phyloP scores from a whole-genome alignment of 495 filamentous ascomycete genomes.

The Collariella sp. region DNA sequence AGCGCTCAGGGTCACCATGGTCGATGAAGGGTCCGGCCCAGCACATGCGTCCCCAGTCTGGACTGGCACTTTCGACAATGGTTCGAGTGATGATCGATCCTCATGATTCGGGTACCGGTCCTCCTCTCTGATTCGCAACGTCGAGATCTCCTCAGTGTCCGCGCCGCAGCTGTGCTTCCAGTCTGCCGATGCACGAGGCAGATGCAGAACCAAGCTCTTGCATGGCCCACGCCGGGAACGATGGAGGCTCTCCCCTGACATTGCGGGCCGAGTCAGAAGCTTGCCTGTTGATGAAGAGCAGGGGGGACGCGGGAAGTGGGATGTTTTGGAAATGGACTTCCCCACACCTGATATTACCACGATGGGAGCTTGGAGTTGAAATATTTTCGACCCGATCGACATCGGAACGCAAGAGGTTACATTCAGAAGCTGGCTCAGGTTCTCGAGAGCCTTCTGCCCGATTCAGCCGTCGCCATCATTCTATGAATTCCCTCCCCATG shows the following conservation, averaged over 20 bases:
- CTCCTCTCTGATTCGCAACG: too few species aligned
- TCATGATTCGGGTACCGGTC: too few species aligned
- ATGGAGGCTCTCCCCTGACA: neutral
- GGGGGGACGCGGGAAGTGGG: conserved; percentile 3
- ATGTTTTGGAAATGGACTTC: conserved; percentile 4
- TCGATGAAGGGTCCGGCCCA: neutral
- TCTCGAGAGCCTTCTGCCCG: too few species aligned
- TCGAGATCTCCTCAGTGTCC: too few species aligned
- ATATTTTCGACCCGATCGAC: too few species aligned
- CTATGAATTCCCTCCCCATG: neutral
- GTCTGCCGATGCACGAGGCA: neutral
- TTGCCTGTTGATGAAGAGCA: neutral
- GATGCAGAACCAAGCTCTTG: neutral
- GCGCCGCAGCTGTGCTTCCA: neutral
- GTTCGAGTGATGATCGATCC: too few species aligned
- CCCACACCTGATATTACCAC: conserved; percentile 6
- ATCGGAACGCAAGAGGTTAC: too few species aligned
- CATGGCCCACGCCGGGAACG: too few species aligned
- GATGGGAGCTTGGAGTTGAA: neutral
- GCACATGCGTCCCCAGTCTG: neutral
- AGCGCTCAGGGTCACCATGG: neutral
- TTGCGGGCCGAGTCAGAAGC: conserved; percentile 1
- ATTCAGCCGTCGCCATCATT: too few species aligned
- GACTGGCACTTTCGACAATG: neutral
- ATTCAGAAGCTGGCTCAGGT: too few species aligned